Conservation (phyloP, 208 protist genomes). For the Crithidia expoeki region DNA sequence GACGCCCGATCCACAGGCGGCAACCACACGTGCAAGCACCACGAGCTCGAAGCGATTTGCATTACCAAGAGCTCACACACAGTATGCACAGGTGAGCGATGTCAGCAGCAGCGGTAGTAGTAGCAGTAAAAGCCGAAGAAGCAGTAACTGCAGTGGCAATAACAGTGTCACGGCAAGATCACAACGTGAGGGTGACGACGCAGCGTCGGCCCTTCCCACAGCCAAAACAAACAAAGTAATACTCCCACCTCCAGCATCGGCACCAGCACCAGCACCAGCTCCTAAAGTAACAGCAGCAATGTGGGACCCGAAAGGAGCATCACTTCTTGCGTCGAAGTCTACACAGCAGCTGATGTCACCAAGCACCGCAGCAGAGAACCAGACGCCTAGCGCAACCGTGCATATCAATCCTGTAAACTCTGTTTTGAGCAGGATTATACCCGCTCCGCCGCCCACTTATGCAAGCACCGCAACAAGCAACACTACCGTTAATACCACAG, state of each 20-base stretch:
- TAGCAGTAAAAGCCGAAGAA: not conserved
- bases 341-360: not conserved
- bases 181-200: not conserved
- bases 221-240: not conserved
- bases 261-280: not conserved
- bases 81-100: not conserved
- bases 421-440: not conserved
- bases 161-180: not conserved
- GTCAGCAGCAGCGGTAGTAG: not conserved
- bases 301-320: not conserved
- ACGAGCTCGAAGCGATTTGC: conserved; percentile 28
- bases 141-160: not conserved
- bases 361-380: not conserved
- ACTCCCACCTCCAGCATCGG: not conserved
- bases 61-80: not conserved
- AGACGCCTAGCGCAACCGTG: not conserved
- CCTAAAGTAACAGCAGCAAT: not conserved
- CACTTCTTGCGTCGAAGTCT: not conserved
- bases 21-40: not conserved
- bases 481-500: not conserved
- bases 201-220: not conserved
- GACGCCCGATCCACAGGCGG: not conserved
- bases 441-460: not conserved
- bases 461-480: not conserved
- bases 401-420: not conserved